Evolutionary conservation across 1,284 basidiomycete genomes (phyloP), one percentile per base, ranked within the genome.

Genomic region (Quambalaria eucalypti): DNA sequence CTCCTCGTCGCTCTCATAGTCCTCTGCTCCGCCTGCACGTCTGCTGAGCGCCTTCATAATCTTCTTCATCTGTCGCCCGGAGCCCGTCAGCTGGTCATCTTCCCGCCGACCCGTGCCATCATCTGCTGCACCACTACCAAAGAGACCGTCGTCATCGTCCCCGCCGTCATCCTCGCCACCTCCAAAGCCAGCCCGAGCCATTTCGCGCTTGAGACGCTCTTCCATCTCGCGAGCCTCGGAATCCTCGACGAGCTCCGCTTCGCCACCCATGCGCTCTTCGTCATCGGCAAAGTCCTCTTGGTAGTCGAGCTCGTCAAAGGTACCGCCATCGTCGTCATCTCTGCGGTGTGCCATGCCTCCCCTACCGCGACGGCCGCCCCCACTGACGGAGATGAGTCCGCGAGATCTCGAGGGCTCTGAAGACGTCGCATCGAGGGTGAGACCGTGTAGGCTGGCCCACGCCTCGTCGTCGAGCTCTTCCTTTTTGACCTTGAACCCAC

Each of bases 231-330:
- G 64, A 16, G 65, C 63, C 46, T 74, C 71, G 14, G 60, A 61
- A 44, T 75, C 73, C 2, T 73, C 73, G 19, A 52, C 23, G 30
- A 52, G 51, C 40, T 52, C 28, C 33, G 48, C 44, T 28, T 52
- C 36, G n/a, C 44, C 30, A 29, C 55, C 58, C 42, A 56, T 61
- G 4, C 55, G 21, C 26, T 62, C 73, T 33, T 75, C 73, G 52
- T 75, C 73, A 51, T 75, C 73, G 28, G 70, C 69, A 61, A 73
- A 73, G 14, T 69, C 64, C 51, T 75, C 73, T 40, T 74, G 63
- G 50, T 60, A 75, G 55, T 71, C 73, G 21, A 74, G 55, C 54
- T 75, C 73, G 54, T 65, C 73, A 50, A 68, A 72, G 14, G 60
- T 62, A 28, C 59, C 60, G 6, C 44, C 59, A 12, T 61, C 58